Base-by-base conservation (phyloP, 2,329 filamentous ascomycete species). In the Alternaria hordeiaustralica region DNA sequence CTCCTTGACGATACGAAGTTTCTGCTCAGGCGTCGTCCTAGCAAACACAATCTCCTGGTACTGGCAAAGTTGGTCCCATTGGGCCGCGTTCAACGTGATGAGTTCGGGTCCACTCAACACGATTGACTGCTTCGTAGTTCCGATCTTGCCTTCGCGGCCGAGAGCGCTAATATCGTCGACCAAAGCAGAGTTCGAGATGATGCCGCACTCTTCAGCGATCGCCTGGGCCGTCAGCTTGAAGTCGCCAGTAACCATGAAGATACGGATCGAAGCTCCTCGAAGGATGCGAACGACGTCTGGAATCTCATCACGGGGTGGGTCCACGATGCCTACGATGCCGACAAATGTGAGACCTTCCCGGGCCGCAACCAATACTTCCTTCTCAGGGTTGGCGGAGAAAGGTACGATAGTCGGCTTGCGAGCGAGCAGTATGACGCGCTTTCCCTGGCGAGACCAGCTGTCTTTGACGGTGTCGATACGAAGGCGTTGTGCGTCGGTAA, bases 181-280 rank as follows among this genome's bases (percentile, higher is more conserved):
- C 75, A 72, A 59, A 2, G 80, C 75, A 0, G 82, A 80, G 45
- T 83, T 84, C 1, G 84, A 90, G 56, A 94, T 85, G 72, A 93
- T 93, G 9, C 91, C 89, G 63, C 90, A 92, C 58, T 93, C 87
- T 4, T 86, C 83, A 0, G 91, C 90, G 65, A 94, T 93, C 1
- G 91, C 89, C 65, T 88, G 84, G 0, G 92, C 91, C 0, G 92
- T 94, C 15, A 93, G 84, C 25, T 89, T 89, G 75, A 92, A 93
- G 73, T 94, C 92, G 10, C 92, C 91, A 1, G 92, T 94, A 0
- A 94, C 91, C 91, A 94, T 94, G 78, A 92, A 90, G 28, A 93
- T 88, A n/a, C 89, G 84, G 58, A 94, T 90, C 2, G 90, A 90
- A 5, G 92, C 92, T 1, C 87, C 84, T 12, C 90, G 86, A 15